Base-by-base conservation (phyloP, 2,329 filamentous ascomycete species). In the Colletotrichum cereale region DNA sequence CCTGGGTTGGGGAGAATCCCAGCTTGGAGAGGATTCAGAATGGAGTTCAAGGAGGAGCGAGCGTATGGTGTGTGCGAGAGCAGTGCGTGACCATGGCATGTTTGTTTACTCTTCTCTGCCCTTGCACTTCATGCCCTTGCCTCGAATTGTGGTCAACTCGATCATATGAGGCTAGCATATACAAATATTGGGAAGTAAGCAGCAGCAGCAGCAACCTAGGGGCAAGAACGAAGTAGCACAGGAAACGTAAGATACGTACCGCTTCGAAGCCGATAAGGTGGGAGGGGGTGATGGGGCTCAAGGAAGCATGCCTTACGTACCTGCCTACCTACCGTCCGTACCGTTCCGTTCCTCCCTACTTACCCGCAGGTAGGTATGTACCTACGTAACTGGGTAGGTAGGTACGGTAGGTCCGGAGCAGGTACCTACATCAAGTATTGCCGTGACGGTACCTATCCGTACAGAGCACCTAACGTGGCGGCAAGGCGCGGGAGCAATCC, bases 131-230 rank as follows among this genome's bases (percentile, higher is more conserved):
- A 10, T 34, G 18, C 31, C 31, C 31, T 34, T 40, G 61, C 61
- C 44, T 40, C 24, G 34, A 34, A 62, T 18, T 40, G 47, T 53
- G 61, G 34, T 50, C 47, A 21, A 53, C 2, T 63, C 11, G 61
- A 38, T 24, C 34, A 53, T 31, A 31, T 50, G 42, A 42, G 31
- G 47, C 53, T 47, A 44, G 61, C 34, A 63, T 24, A 52, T 40
- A 26, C n/a, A 26, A 34, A 24, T 36, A 24, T 24, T 34, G 26
- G 40, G 40, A 61, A 61, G 40, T n/a, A n/a, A n/a, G n/a, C n/a
- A n/a, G n/a, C n/a, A n/a, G n/a, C n/a, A n/a, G 6, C 34, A n/a
- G 26, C 29, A n/a, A 21, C 10, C 29, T 55, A 21, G 21, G 52
- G 29, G 50, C 5, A n/a, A 11, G 18, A n/a, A 55, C 14, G 29